Evolutionary conservation across 1,139 yeast species (phyloP), one percentile per base, ranked within the genome.

Genomic region (Trichomonascaceae sp.): DNA sequence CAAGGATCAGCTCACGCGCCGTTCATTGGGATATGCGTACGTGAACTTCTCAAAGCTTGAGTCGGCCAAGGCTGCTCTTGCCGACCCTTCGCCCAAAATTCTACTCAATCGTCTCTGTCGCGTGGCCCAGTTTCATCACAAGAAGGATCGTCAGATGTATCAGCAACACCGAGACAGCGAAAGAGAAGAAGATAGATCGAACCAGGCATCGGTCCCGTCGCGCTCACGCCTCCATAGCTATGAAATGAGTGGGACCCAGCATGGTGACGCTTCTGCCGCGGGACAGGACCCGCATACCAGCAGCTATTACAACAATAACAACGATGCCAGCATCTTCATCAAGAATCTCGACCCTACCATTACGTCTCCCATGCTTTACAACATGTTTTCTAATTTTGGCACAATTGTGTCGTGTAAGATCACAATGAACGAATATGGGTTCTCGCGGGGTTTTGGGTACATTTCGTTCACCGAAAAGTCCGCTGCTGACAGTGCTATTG

Each of bases 11-110:
- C 71, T 78, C 47, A 70, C 93, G 58, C 81, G 80, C 66, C 76
- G 76, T 53, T 80, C 94, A 36, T 69, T 82, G 53, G 94, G 95
- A 56, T 84, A 85, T 61, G 95, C 93, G 52, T 85, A 81, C 62
- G 93, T 85, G 50, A 84, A 84, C 73, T 85, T 68, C 71, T 76
- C 72, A 62, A 73, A 71, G 58, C 65, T 69, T 46, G 78, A 71
- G 44, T 92, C 81, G 55, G 94, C 93, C 51, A 79, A 74, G 60
- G 71, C 67, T 51, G 94, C 95, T 43, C 69, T 82, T 56, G 85
- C 77, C 51, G 78, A 76, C 55, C 69, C 79, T 61, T 77, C 79
- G 74, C 80, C 81, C 64, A 63, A 78, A 44, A 74, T 73, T 52
- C 69, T 85, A 57, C 81, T 81, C 59, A 92, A 89, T 53, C 76